Evolutionary conservation across 2,329 filamentous ascomycete genomes (phyloP), one percentile per base, ranked within the genome.

Genomic region (Ustulina deusta): DNA sequence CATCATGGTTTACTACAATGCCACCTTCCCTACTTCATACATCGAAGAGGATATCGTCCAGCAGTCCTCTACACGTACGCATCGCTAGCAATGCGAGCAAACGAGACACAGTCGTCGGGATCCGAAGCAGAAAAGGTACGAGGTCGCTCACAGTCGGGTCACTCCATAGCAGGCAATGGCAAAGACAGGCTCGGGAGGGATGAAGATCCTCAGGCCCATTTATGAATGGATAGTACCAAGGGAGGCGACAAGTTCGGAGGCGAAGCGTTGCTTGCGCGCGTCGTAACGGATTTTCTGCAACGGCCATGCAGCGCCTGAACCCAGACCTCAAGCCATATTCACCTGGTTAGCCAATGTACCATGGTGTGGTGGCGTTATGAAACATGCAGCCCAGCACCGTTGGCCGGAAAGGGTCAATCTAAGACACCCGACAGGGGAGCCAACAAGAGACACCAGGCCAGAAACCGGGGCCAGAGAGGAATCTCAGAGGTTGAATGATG

Each of bases 11-110:
- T 63, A 63, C 65, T 48, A 68, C 57, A 56, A 61, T 38, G 60
- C 60, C 62, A 44, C 65, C n/a, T 7, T 57, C 60, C 42, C 62
- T 71, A 67, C 66, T 65, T 70, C 70, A 69, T 68, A 69, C 62
- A 65, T 68, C 66, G 51, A 66, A 54, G 68, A 70, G 63, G 63
- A 52, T 34, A 44, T 69, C 49, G 66, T 66, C 63, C 71, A 71
- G 71, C 69, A 74, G 65, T 73, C 70, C 72, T 71, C 72, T 71
- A 68, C 69, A 74, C 11, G 74, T 72, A 69, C 65, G 74, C 77
- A 78, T 78, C 72, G 76, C 76, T 74, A 75, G 76, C 75, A 77
- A 78, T 77, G 76, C 75, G 69, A 71, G 71, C 69, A 69, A 69
- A 74, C 65, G 61, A 66, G 70, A 72, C 61, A 70, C 70, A 65